Conservation (phyloP, 495 filamentous ascomycete species). For the Penicillium verhagenii region DNA sequence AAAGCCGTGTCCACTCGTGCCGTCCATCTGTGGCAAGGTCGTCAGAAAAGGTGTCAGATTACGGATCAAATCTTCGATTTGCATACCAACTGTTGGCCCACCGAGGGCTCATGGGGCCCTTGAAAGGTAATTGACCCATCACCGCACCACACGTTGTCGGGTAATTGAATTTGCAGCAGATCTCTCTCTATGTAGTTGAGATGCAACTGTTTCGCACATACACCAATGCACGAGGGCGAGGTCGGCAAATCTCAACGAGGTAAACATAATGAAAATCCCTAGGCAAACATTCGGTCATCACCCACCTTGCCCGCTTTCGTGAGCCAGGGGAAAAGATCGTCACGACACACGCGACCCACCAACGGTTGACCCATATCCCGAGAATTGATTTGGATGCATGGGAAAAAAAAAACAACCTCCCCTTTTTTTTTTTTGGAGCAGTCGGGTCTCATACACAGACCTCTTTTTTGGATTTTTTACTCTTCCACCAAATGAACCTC, state of each 20-base stretch:
- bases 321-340: conserved; percentile 18
- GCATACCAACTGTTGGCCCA: conserved; percentile 10
- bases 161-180: no score
- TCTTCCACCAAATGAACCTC: background rate
- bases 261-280: conserved; percentile 11
- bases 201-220: background rate
- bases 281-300: conserved; percentile 15
- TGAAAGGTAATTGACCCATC: background rate
- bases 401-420: no score
- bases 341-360: conserved; percentile 15
- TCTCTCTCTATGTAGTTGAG: conserved; percentile 6
- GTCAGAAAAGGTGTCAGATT: conserved; percentile 20
- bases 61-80: conserved; percentile 9
- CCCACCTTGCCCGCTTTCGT: background rate
- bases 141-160: background rate
- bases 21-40: conserved; percentile 17
- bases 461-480: background rate
- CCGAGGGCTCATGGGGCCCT: background rate
- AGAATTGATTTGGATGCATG: background rate
- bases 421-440: conserved; percentile 2
- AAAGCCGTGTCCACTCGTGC: conserved; percentile 12
- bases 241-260: conserved; percentile 9
- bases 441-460: background rate
- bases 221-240: conserved; percentile 1
- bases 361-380: background rate